Conservation (phyloP, 139 green algal genomes). For the Chlamydomonas schloesseri region DNA sequence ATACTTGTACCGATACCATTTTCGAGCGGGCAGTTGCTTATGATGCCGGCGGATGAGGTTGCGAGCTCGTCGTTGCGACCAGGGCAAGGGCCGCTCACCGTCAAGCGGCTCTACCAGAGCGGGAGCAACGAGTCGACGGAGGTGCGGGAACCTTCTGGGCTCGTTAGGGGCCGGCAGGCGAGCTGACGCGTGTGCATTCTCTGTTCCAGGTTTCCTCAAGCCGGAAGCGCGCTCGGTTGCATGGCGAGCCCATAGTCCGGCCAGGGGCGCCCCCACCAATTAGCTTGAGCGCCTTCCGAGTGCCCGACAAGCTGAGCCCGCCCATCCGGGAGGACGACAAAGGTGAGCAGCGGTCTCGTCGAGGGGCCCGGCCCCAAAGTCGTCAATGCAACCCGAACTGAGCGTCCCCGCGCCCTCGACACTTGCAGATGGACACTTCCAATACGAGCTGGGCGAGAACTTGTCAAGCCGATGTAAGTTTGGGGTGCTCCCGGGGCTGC, state of each 20-base stretch:
- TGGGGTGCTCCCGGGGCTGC: not conserved
- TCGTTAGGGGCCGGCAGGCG: not conserved
- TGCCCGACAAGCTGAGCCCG: constrained; percentile 68
- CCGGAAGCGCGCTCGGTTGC: constrained; percentile 19
- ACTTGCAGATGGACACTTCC: constrained; percentile 85
- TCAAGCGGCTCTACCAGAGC: too few species aligned
- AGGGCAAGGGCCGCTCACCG: too few species aligned
- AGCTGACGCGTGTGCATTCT: too few species aligned
- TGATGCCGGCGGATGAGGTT: too few species aligned
- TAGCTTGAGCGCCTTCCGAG: constrained; percentile 54
- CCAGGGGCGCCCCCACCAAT: constrained; percentile 70
- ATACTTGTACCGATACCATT: too few species aligned
- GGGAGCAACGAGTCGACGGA: too few species aligned
- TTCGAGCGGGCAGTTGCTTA: too few species aligned
- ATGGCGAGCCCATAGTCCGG: constrained; percentile 18
- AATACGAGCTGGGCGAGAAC: constrained; percentile 89
- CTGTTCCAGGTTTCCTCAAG: too few species aligned
- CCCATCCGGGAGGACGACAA: constrained; percentile 72
- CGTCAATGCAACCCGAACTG: too few species aligned
- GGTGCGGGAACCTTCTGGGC: not conserved
- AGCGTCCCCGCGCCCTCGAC: not conserved
- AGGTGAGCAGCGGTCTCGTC: constrained; percentile 35
- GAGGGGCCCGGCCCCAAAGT: too few species aligned
- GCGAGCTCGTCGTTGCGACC: too few species aligned
- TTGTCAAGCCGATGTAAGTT: constrained; percentile 85